These are phyloP conservation scores for Staphylotrichum tortipilum DNA, from an alignment of 495 filamentous ascomycete genomes.

Conservation along the genomic window DNA sequence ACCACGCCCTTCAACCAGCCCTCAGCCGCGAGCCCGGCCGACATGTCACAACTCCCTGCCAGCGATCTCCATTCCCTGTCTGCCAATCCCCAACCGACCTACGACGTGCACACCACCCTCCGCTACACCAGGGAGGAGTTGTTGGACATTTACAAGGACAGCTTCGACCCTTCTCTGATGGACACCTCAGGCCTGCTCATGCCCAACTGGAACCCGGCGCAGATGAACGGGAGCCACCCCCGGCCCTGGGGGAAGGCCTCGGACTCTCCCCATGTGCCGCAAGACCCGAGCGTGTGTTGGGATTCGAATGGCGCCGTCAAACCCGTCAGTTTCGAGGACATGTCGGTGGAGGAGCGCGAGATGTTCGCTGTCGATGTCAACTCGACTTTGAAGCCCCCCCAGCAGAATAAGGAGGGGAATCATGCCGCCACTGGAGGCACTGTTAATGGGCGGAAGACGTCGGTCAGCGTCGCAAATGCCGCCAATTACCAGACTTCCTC, in stretches of 20 bases:
- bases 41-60: constrained; percentile 12
- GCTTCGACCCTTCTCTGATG: constrained; percentile 46
- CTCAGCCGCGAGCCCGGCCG: constrained; percentile 13
- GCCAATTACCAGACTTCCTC: constrained; percentile 44
- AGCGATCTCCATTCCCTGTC: constrained; percentile 8
- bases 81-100: constrained; percentile 27
- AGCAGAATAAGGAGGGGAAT: constrained; percentile 63
- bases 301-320: constrained; percentile 63
- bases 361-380: constrained; percentile 81
- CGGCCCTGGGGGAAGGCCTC: constrained; percentile 70
- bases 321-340: constrained; percentile 64
- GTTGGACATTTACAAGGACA: constrained; percentile 61
- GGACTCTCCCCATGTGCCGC: constrained; percentile 51
- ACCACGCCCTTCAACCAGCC: constrained; percentile 41
- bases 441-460: constrained; percentile 60
- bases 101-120: constrained; percentile 33
- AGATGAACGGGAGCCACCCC: constrained; percentile 50
- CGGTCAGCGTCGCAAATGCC: constrained; percentile 52
- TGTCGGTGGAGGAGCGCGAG: constrained; percentile 80
- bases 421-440: constrained; percentile 38
- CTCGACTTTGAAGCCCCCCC: constrained; percentile 79
- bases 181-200: constrained; percentile 61
- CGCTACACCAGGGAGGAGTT: constrained; percentile 79
- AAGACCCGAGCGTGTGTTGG: constrained; percentile 71
- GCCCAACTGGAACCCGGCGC: constrained; percentile 66